Percentiles rank a stretch among this genome's conserved stretches.
phyloP scores from a whole-genome alignment of 169 alveolate species.

The Cryptosporidium viatorum region DNA sequence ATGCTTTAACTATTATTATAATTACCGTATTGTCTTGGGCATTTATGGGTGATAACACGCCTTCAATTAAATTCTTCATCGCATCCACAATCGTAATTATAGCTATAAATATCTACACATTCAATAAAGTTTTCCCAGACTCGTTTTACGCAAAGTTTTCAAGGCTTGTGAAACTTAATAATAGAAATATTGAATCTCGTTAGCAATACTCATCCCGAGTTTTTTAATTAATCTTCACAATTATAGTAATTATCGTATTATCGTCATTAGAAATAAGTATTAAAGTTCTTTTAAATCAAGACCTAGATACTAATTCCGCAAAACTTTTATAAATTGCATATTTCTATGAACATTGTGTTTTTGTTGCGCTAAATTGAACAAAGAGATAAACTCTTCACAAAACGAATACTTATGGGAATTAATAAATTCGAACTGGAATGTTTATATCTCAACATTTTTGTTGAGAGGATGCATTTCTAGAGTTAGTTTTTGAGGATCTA shows the following conservation, averaged over 20 bases:
- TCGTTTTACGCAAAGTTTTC: background rate
- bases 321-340: background rate
- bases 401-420: no score
- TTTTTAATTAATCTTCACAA: background rate
- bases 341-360: background rate
- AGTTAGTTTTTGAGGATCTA: background rate
- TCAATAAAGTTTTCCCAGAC: conserved; percentile 29
- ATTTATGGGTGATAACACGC: conserved; percentile 66
- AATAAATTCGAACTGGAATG: background rate
- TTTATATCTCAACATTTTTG: background rate
- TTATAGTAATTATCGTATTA: background rate
- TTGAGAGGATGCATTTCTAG: background rate
- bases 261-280: no score
- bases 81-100: conserved; percentile 57
- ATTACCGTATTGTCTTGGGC: conserved; percentile 59
- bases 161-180: background rate
- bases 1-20: conserved; percentile 55
- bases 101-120: conserved; percentile 45
- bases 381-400: no score
- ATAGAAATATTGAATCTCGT: background rate
- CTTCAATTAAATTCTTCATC: conserved; percentile 46
- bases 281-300: no score
- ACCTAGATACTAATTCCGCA: background rate
- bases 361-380: no score
- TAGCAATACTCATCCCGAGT: background rate